Evolutionary conservation across 345 rosid species (phyloP).

Genomic region (Limnanthes douglasii): DNA sequence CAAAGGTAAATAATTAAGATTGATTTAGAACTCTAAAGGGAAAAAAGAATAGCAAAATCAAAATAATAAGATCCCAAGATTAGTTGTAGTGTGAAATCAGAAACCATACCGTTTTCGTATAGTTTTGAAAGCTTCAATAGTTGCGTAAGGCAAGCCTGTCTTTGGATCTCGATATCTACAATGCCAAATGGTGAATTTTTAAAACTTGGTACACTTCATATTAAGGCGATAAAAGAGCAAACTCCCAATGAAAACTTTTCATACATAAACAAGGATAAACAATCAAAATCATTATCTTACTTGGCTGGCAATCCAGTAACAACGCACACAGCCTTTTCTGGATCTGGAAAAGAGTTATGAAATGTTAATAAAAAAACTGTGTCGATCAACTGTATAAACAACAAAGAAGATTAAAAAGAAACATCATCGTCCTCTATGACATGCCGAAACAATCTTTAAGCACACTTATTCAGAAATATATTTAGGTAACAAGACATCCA

Average conservation of each 20-base stretch:
- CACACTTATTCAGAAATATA: not conserved
- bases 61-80: too few relatives aligned
- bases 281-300: conserved; percentile 30
- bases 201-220: not conserved
- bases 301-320: conserved; percentile 93
- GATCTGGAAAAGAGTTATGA: conserved; percentile 40
- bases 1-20: not conserved
- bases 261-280: not conserved
- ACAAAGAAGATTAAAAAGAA: too few relatives aligned
- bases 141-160: conserved; percentile 83
- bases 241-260: not conserved
- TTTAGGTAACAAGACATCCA: not conserved
- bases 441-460: not conserved
- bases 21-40: not conserved
- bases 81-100: conserved; percentile 1
- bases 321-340: conserved; percentile 62
- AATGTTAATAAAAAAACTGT: too few relatives aligned
- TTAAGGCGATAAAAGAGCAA: not conserved
- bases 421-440: too few relatives aligned
- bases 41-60: not conserved
- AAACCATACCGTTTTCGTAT: conserved; percentile 54
- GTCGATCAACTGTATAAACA: too few relatives aligned
- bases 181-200: conserved; percentile 1
- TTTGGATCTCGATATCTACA: conserved; percentile 85
- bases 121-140: conserved; percentile 72